A percentile compares a stretch with the other conserved stretches of the same genome.
These are phyloP conservation scores for Myxozyma melibiosi DNA, from an alignment of 805 yeast species.

Conservation along the genomic window DNA sequence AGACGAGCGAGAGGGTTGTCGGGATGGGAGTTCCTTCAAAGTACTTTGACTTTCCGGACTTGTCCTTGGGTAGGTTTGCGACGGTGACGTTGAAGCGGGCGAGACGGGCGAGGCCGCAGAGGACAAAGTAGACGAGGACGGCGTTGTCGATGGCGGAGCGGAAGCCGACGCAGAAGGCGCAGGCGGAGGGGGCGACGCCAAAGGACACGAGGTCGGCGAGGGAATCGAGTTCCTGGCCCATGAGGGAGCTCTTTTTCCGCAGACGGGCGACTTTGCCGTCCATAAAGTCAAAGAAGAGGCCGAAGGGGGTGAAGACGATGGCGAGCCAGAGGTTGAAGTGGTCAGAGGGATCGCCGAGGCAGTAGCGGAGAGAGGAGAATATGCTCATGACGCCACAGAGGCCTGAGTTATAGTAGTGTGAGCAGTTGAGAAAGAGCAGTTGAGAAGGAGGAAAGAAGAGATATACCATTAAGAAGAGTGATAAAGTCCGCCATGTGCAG, in stretches of 20 bases:
- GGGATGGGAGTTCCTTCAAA: conserved; percentile 98
- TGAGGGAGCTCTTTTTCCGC: conserved; percentile 84
- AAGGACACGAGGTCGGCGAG: conserved; percentile 88
- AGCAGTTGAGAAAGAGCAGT: not conserved
- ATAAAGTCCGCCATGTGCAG: conserved; percentile 96
- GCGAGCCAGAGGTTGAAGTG: conserved; percentile 70
- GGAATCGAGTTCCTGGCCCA: conserved; percentile 98
- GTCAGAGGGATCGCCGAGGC: conserved; percentile 65
- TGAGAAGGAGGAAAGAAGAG: not conserved
- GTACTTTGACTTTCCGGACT: conserved; percentile 78
- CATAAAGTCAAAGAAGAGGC: conserved; percentile 92
- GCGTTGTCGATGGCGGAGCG: conserved; percentile 80
- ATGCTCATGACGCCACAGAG: conserved; percentile 91
- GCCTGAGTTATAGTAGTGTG: conserved; percentile 42
- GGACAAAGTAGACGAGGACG: conserved; percentile 76
- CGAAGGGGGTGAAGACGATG: conserved; percentile 83
- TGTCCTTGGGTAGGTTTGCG: conserved; percentile 86
- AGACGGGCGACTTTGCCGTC: conserved; percentile 97
- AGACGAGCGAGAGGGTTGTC: conserved; percentile 74
- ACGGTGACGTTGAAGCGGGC: conserved; percentile 97
- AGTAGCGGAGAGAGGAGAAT: conserved; percentile 79
- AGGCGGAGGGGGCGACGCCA: conserved; percentile 93
- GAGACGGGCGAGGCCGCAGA: conserved; percentile 90
- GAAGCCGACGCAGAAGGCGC: conserved; percentile 89
- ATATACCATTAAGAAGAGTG: conserved; percentile 76